phyloP scores from a whole-genome alignment of 345 rosid genomes.

The Eucalyptus globulus region DNA sequence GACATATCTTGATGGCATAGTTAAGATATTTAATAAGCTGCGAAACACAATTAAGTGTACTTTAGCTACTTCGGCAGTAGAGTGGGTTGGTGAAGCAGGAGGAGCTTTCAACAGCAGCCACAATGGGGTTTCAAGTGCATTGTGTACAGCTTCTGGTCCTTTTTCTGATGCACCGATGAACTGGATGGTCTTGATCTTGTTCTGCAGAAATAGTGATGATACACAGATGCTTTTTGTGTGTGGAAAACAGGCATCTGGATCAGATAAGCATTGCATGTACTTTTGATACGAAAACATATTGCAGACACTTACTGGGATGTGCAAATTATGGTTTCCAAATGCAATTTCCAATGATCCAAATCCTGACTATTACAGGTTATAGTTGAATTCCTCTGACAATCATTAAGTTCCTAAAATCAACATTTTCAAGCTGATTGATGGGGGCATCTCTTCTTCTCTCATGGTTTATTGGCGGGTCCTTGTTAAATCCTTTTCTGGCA shows the following conservation, averaged over 20 bases:
- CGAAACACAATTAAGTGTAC: slow-evolving; percentile 26
- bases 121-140: slow-evolving; percentile 64
- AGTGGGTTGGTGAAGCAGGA: slow-evolving; percentile 93
- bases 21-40: slow-evolving; percentile 12
- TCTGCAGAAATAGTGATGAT: not conserved
- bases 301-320: slow-evolving; percentile 68
- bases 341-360: slow-evolving; percentile 62
- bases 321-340: slow-evolving; percentile 75
- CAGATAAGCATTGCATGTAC: slow-evolving; percentile 68
- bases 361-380: slow-evolving; percentile 77
- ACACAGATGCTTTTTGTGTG: not conserved
- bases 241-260: slow-evolving; percentile 61
- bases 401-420: fast-evolving
- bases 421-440: not conserved
- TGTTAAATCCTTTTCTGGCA: not conserved
- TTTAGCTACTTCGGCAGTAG: slow-evolving; percentile 26
- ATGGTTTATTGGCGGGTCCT: not conserved
- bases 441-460: not conserved
- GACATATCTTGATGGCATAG: slow-evolving; percentile 43
- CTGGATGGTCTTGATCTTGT: not conserved
- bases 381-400: not conserved
- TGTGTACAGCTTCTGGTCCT: slow-evolving; percentile 85
- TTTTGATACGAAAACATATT: slow-evolving; percentile 61
- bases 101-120: slow-evolving; percentile 89
- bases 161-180: not conserved